Evolutionary conservation across 176 grass and related monocot species (phyloP), one percentile per base, ranked within the genome.

Genomic region (Ensete glaucum): DNA sequence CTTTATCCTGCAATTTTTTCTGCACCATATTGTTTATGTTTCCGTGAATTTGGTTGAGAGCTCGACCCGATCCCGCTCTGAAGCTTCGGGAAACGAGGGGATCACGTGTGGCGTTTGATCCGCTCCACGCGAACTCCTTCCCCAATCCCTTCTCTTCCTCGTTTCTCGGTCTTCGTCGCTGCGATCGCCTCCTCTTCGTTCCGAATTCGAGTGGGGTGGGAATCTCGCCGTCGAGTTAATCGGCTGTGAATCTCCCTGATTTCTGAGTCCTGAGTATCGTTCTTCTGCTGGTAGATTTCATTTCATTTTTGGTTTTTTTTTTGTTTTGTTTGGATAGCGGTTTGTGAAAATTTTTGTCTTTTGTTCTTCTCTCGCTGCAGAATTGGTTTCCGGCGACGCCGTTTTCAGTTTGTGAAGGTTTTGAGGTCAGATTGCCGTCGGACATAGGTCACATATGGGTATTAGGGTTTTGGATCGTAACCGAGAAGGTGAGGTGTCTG

Each of bases 51-150:
- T 21, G 67, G 67, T 70, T 51, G 43, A 50, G 67, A 48, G 9
- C 16, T 20, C 67, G 67, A 70, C 21, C 67, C 43, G 67, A 70
- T 70, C 48, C 67, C 43, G 19, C 43, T 50, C 34, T 34, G 67
- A 70, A 70, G 67, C 17, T 70, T 70, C 48, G 16, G 16, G 67
- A 70, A 50, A 70, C 23, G 67, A 70, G 34, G 67, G 67, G 67
- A 70, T 70, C 67, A 52, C 67, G 20, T 70, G 67, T 20, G 67
- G 67, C 29, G 43, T 34, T 50, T 14, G 17, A 70, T 70, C 67
- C 17, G 43, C 20, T 49, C 25, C 67, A 70, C 67, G 19, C 67
- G 43, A 70, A 70, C 51, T 70, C 67, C 34, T 16, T 50, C 43
- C 17, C 48, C 67, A 26, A 65, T 26, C 26, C 26, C 14, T 21